Evolutionary conservation across 2,329 filamentous ascomycete genomes (phyloP).

Genomic region (Paecilomyces sp.): DNA sequence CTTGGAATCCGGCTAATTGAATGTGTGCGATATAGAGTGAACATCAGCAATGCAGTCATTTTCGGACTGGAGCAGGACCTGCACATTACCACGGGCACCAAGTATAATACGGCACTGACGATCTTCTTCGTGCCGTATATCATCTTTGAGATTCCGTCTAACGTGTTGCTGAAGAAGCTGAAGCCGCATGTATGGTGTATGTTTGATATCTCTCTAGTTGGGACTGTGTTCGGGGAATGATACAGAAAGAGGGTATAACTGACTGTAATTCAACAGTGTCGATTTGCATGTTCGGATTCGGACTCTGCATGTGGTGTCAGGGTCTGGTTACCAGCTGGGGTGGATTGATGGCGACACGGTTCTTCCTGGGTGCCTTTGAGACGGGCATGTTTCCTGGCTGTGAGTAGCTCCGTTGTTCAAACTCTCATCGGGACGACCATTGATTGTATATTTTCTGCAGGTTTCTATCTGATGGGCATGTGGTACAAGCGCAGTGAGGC

Average conservation of each 20-base stretch:
- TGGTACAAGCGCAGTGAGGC: constrained; percentile 79
- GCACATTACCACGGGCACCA: constrained; percentile 41
- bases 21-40: constrained; percentile 47
- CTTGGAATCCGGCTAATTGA: not conserved
- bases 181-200: constrained; percentile 60
- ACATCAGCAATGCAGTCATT: constrained; percentile 69
- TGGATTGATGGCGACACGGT: constrained; percentile 70
- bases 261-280: constrained; percentile 43
- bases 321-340: constrained; percentile 71
- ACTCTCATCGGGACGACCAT: not conserved
- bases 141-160: constrained; percentile 58
- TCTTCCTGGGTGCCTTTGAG: constrained; percentile 76
- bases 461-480: constrained; percentile 66
- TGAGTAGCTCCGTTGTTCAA: constrained; percentile 19
- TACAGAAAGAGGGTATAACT: not conserved
- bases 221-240: not conserved
- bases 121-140: constrained; percentile 80
- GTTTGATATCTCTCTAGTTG: constrained; percentile 8
- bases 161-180: constrained; percentile 62
- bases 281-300: constrained; percentile 78
- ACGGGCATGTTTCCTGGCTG: constrained; percentile 66
- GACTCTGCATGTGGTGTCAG: constrained; percentile 66
- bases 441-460: constrained; percentile 9
- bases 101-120: constrained; percentile 70
- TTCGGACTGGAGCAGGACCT: constrained; percentile 61